Evolutionary conservation across 2,329 filamentous ascomycete species (phyloP).

Genomic region (Helotiales sp.): DNA sequence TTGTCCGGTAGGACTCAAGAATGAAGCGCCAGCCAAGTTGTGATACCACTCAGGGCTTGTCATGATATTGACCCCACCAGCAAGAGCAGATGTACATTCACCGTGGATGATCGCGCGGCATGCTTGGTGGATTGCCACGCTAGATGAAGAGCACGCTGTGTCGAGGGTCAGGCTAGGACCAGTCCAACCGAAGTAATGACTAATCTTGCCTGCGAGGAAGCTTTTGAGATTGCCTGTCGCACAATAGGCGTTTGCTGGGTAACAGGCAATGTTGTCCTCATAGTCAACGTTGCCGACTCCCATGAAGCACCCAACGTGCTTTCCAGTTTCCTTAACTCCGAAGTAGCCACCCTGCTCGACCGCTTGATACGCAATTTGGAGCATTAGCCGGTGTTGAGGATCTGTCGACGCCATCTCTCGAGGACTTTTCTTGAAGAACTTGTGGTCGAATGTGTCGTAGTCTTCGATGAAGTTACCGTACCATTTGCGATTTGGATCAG

Average conservation of each 20-base stretch:
- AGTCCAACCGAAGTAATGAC: constrained; percentile 35
- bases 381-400: constrained; percentile 35
- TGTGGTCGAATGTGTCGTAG: constrained; percentile 38
- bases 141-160: constrained; percentile 38
- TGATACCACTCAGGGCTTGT: constrained; percentile 33
- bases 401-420: constrained; percentile 39
- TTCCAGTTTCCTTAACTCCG: background rate
- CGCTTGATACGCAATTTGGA: constrained; percentile 65
- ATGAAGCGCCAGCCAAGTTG: constrained; percentile 45
- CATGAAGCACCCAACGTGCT: constrained; percentile 17
- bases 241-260: constrained; percentile 21
- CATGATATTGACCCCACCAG: constrained; percentile 40
- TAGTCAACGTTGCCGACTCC: constrained; percentile 19
- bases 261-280: constrained; percentile 21
- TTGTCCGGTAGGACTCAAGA: constrained; percentile 13
- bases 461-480: constrained; percentile 34
- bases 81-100: constrained; percentile 39
- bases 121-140: constrained; percentile 33
- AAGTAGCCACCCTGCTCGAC: constrained; percentile 36
- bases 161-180: constrained; percentile 40
- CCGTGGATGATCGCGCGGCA: constrained; percentile 32
- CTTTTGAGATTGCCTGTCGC: constrained; percentile 19
- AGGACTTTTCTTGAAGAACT: constrained; percentile 40
- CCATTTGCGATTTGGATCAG: constrained; percentile 1
- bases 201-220: constrained; percentile 24